Evolutionary conservation across 2,329 filamentous ascomycete genomes (phyloP), one percentile per base, ranked within the genome.

Genomic region (Neonectria hederae): DNA sequence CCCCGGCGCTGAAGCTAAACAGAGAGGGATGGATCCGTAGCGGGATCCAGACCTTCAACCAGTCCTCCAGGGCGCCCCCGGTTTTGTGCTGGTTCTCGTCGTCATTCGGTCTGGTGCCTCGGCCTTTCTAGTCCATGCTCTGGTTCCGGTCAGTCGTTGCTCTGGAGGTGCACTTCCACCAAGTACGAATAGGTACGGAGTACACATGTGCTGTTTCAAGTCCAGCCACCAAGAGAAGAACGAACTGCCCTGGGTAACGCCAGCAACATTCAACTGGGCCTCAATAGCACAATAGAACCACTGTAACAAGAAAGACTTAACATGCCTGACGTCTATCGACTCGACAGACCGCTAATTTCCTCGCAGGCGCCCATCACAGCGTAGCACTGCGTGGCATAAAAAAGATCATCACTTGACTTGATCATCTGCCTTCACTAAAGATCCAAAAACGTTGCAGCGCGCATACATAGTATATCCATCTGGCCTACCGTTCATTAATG

Each of bases 361-460:
- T 40, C 48, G 49, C 32, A 17, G 24, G 5, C 28, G 45, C 17
- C 5, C 48, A 38, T 46, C 30, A 14, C 42, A 54, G 24, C 35
- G 49, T 60, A 28, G 42, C 48, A 54, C 30, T 38, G 21, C 28
- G 42, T 35, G 7, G 26, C 17, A 48, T 32, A 24, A 26, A 40
- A 24, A 11, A 42, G 32, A 24, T 48, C 19, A 35, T 60, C 57
- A 49, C 51, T 54, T 60, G 57, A 60, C 57, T n/a, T 54, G 30
- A 42, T 60, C 57, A 60, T 24, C 57, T 54, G 42, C 49, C 57
- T 28, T 22, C 22, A 21, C 21, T 19, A 5, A 59, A 60, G 57
- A 49, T 54, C 57, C 26, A 46, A 60, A 60, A 48, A 51, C 57
- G 57, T 54, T 54, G 40, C 57, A 54, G 49, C 57, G 32, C 45